Evolutionary conservation across 1,139 yeast genomes (phyloP), one percentile per base, ranked within the genome.

Genomic region (Yamadazyma dendronema): DNA sequence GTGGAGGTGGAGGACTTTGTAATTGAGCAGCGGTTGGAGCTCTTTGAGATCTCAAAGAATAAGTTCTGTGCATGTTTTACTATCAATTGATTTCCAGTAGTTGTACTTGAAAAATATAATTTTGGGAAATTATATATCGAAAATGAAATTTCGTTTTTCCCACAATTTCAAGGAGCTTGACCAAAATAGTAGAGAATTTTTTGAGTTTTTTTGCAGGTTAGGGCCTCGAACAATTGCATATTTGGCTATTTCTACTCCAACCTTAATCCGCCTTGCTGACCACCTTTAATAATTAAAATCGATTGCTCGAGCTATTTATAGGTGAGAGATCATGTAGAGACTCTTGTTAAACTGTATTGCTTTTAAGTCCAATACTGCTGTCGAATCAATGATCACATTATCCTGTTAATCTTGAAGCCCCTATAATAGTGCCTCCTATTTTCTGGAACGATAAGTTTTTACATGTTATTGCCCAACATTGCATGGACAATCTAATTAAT

Each of bases 21-120:
- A 84, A 67, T 63, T 84, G 89, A 43, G 89, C 76, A 48, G 90
- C 90, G 34, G 90, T 83, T 50, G 90, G 90, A 35, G 89, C 88
- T 67, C 88, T 81, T 47, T 74, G 66, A 47, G 82, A 77, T 78
- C 92, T 82, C 62, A 84, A 72, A 26, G 92, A 84, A 63, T 84
- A 84, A 19, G 94, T 84, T 80, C 88, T 81, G 72, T 84, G 89
- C 90, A 84, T 82, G 16, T 7, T 26, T n/a, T n/a, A n/a, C n/a
- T 7, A 21, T 10, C 7, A 14, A 35, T 46, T 10, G 23, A 21
- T 21, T 28, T 12, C 11, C n/a, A 14, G n/a, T n/a, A n/a, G n/a
- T n/a, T n/a, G n/a, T n/a, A n/a, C n/a, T n/a, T n/a, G n/a, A 23
- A 19, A 19, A 8, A 21, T 23, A 8, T 8, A 28, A 12, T 6